Conservation (phyloP, 2,329 filamentous ascomycete species). For the Fusarium chlamydosporum region DNA sequence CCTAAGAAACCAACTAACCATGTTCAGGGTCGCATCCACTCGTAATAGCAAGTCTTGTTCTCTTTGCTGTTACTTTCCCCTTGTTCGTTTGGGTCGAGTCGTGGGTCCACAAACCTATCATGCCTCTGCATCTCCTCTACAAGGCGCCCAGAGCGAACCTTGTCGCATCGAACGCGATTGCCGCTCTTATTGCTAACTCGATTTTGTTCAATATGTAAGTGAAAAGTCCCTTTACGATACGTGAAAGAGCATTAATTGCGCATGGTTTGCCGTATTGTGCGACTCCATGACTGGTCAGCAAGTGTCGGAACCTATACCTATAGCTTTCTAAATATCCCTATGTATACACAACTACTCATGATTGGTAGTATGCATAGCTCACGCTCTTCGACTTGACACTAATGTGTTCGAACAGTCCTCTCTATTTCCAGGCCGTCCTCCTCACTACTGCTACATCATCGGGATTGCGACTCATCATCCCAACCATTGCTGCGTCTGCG, state of each 20-base stretch:
- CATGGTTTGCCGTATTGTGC: neutral
- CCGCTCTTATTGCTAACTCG: slow-evolving; percentile 66
- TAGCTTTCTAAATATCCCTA: neutral
- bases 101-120: slow-evolving; percentile 67
- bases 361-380: neutral
- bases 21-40: slow-evolving; percentile 69
- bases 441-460: slow-evolving; percentile 77
- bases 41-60: slow-evolving; percentile 65
- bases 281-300: neutral
- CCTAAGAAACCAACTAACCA: slow-evolving; percentile 16
- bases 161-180: slow-evolving; percentile 69
- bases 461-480: slow-evolving; percentile 78
- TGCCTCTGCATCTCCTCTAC: slow-evolving; percentile 69
- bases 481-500: slow-evolving; percentile 69
- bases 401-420: slow-evolving; percentile 62
- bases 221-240: neutral
- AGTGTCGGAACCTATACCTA: neutral
- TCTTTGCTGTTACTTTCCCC: slow-evolving; percentile 64
- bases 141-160: slow-evolving; percentile 68
- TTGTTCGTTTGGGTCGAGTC: slow-evolving; percentile 68
- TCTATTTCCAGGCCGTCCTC: slow-evolving; percentile 83
- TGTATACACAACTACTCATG: slow-evolving; percentile 3
- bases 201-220: slow-evolving; percentile 71
- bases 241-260: slow-evolving; percentile 7
- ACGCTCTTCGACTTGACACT: neutral